Percentiles rank a stretch among this genome's conserved stretches.
These are phyloP conservation scores for Chaetomium globosum DNA, from an alignment of 2,329 filamentous ascomycete species.

Conservation along the genomic window DNA sequence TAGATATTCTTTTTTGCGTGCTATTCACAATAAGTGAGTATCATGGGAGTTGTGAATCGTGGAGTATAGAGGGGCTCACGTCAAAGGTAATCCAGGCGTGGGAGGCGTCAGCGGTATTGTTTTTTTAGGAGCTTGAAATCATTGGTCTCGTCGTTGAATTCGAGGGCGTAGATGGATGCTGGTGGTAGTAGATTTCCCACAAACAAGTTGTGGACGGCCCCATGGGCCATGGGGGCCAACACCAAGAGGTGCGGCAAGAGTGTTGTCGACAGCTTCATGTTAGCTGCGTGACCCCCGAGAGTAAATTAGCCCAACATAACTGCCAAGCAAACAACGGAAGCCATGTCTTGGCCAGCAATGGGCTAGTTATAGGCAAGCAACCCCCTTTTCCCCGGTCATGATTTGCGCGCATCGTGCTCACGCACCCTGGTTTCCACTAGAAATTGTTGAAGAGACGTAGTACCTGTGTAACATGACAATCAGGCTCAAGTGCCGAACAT, in stretches of 20 bases:
- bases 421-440: background rate
- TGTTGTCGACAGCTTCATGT: background rate
- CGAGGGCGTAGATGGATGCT: slow-evolving; percentile 66
- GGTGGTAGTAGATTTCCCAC: slow-evolving; percentile 67
- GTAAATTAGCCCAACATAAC: background rate
- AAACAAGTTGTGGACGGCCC: slow-evolving; percentile 61
- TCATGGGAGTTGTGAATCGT: background rate
- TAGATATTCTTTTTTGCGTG: slow-evolving; percentile 34
- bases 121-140: slow-evolving; percentile 62
- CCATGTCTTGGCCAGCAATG: background rate
- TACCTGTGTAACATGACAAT: background rate
- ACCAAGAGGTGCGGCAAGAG: background rate
- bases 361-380: background rate
- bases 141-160: slow-evolving; percentile 65
- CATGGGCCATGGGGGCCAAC: background rate
- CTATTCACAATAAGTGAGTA: slow-evolving; percentile 1
- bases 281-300: background rate
- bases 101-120: slow-evolving; percentile 25
- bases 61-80: slow-evolving; percentile 9
- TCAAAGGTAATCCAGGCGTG: slow-evolving; percentile 35
- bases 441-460: background rate
- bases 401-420: background rate
- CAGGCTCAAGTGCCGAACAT: background rate
- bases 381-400: background rate
- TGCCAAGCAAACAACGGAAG: background rate